These are phyloP conservation scores for Salix koriyanagi DNA, from an alignment of 345 rosid genomes.

Conservation along the genomic window DNA sequence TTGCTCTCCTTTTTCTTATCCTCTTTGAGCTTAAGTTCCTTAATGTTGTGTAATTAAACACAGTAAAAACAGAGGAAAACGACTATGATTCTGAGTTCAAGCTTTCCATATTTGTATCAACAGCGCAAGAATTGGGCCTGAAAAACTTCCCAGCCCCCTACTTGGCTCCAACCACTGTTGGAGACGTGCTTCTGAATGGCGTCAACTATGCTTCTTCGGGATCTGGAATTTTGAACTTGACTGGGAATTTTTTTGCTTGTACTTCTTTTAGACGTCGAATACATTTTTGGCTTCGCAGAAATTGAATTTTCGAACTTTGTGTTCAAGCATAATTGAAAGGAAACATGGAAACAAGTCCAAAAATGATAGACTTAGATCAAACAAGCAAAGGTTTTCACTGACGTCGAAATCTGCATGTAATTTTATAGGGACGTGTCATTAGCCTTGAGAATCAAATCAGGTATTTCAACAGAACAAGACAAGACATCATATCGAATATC, in stretches of 20 bases:
- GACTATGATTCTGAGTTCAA: neutral
- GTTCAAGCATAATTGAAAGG: too few relatives aligned
- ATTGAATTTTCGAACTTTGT: neutral
- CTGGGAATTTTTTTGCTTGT: neutral
- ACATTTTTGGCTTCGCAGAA: constrained; percentile 2
- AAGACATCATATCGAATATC: constrained; percentile 20
- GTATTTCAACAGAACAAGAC: constrained; percentile 35
- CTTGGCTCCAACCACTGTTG: neutral
- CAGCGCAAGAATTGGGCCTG: neutral
- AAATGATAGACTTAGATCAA: too few relatives aligned
- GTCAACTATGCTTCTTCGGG: too few relatives aligned
- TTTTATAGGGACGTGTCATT: neutral
- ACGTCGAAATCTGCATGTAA: neutral
- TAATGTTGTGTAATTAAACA: too few relatives aligned
- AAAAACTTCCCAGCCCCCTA: constrained; percentile 9
- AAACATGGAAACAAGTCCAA: too few relatives aligned
- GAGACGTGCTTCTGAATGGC: too few relatives aligned
- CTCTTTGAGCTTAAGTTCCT: neutral
- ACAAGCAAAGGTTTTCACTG: neutral
- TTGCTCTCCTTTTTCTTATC: neutral
- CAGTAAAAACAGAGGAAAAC: too few relatives aligned
- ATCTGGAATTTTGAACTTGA: neutral
- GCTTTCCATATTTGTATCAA: neutral
- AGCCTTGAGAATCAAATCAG: constrained; percentile 24
- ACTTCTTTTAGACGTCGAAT: constrained; percentile 9